Base-by-base conservation (phyloP, 2,329 filamentous ascomycete species). In the Tricladium varicosporioides region DNA sequence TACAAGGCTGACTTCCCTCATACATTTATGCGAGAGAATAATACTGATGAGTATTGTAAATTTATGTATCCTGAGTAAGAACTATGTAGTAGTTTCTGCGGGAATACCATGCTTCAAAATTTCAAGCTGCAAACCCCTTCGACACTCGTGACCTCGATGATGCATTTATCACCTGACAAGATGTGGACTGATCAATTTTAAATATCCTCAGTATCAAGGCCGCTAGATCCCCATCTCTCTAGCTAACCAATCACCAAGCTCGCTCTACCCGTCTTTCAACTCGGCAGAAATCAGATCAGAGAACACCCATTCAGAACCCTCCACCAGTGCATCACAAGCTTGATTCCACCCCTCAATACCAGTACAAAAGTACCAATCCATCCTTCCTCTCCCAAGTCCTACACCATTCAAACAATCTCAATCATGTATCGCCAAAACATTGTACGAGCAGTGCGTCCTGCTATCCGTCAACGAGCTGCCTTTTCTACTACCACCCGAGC, bases 371-470 rank as follows among this genome's bases (percentile, higher is more conserved):
- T 7, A 27, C 60, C 54, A 51, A 61, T 47, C 60, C 56, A 48
- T 52, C 48, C 57, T 58, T 49, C 50, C 58, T 55, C 51, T 40
- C 50, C 52, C 51, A 51, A 57, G 51, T 22, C 8, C n/a, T n/a
- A n/a, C n/a, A 27, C 55, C 59, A 47, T 45, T 49, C 54, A 45
- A 56, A 5, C 36, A 40, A 56, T 59, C 58, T 49, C 53, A 69
- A 80, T 63, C 56, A 92, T 92, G 88, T 80, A 89, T 70, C 86
- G 87, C 72, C 74, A 78, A 68, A 78, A 78, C 62, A 71, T 78
- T 65, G 72, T 79, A 69, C 78, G 80, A 71, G 79, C 83, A 68
- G 76, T 81, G 49, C 66, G 70, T 45, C 69, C 69, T 58, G 65
- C 65, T 66, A 76, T 74, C 70, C 73, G 70, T 70, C 78, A 80